These are phyloP conservation scores for Trichosporon faecale DNA, from an alignment of 1,284 basidiomycete species.

Conservation along the genomic window DNA sequence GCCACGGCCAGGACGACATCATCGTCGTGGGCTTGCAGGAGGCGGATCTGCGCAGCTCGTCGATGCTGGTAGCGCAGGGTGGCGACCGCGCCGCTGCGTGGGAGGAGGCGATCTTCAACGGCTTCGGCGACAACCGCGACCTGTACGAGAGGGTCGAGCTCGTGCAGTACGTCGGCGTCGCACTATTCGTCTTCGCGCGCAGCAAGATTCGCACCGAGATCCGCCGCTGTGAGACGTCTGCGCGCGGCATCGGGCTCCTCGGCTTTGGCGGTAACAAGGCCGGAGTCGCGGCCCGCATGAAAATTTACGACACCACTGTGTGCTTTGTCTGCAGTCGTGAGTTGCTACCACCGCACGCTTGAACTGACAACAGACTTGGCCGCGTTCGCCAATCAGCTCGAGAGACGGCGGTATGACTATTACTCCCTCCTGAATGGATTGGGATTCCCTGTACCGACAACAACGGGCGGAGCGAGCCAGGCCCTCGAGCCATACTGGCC, in stretches of 20 bases:
- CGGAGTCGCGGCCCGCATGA: constrained; percentile 50
- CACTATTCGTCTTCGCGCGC: constrained; percentile 58
- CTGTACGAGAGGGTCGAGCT: constrained; percentile 39
- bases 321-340: constrained; percentile 60
- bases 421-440: constrained; percentile 29
- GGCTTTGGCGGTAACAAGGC: constrained; percentile 48
- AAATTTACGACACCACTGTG: constrained; percentile 47
- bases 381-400: constrained; percentile 58
- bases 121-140: constrained; percentile 54
- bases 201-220: constrained; percentile 44
- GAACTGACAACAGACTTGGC: constrained; percentile 53
- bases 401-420: constrained; percentile 46
- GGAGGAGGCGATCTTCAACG: constrained; percentile 56
- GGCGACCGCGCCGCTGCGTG: constrained; percentile 56
- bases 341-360: constrained; percentile 38
- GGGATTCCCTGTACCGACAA: constrained; percentile 26
- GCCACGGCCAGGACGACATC: constrained; percentile 41
- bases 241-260: constrained; percentile 43
- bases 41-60: constrained; percentile 42
- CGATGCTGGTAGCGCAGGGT: constrained; percentile 42
- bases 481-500: constrained; percentile 38
- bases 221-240: constrained; percentile 32
- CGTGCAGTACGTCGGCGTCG: constrained; percentile 49
- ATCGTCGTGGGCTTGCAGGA: constrained; percentile 48
- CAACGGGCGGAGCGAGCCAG: constrained; percentile 28